phyloP scores from a whole-genome alignment of 305 asterid genomes.

The Fraxinus dipetala region DNA sequence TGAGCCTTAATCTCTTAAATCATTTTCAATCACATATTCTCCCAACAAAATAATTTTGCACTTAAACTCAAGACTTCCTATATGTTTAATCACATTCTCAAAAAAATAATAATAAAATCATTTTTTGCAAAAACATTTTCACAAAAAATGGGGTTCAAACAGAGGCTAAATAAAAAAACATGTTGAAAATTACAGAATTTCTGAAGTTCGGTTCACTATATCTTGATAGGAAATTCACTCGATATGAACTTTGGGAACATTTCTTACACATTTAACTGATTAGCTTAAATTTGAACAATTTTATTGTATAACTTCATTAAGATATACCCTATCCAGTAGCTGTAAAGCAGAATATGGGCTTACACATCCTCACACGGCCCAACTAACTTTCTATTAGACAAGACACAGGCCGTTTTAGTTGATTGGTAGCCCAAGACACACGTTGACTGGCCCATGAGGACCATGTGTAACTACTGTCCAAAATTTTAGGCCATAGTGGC shows the following conservation, averaged over 20 bases:
- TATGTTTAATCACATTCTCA: neutral
- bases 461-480: neutral
- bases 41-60: neutral
- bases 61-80: neutral
- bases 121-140: neutral
- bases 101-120: no score
- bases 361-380: neutral
- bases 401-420: neutral
- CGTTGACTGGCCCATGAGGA: neutral
- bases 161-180: neutral
- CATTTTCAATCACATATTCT: neutral
- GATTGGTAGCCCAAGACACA: neutral
- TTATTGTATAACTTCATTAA: neutral
- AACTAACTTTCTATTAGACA: neutral
- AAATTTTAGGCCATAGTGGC: neutral
- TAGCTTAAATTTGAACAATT: neutral
- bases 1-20: neutral
- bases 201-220: constrained; percentile 44
- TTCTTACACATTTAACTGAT: neutral
- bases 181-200: neutral
- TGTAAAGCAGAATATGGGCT: neutral
- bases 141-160: neutral
- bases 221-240: neutral
- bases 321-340: neutral
- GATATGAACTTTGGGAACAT: neutral